A percentile compares a stretch with the other conserved stretches of the same genome.
Conservation (phyloP, 169 alveolate genomes). For the Cryptosporidium ryanae region DNA sequence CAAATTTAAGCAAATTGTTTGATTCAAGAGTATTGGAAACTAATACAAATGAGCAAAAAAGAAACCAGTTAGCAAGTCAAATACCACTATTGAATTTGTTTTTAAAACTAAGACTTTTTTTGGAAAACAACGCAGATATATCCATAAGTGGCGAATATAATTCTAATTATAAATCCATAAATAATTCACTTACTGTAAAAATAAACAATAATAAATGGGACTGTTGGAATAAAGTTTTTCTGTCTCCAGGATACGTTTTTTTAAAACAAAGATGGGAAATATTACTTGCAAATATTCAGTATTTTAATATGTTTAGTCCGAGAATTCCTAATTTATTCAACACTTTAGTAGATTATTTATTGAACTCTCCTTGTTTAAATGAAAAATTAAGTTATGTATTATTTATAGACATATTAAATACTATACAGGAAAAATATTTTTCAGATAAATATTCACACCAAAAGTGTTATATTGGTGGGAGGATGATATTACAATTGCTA, state of each 20-base stretch:
- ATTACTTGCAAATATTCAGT: slow-evolving; percentile 26
- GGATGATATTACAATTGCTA: slow-evolving; percentile 37
- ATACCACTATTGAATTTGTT: slow-evolving; percentile 23
- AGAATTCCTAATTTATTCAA: slow-evolving; percentile 31
- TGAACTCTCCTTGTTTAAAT: slow-evolving; percentile 11
- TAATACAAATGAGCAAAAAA: slow-evolving; percentile 16
- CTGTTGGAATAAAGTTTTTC: slow-evolving; percentile 39
- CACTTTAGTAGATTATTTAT: slow-evolving; percentile 5
- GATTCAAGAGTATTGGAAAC: slow-evolving; percentile 26
- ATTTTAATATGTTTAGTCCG: slow-evolving; percentile 39
- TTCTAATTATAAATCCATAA: background rate
- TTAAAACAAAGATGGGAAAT: slow-evolving; percentile 37
- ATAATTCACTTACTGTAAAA: background rate
- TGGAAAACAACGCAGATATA: slow-evolving; percentile 16
- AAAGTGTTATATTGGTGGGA: slow-evolving; percentile 50
- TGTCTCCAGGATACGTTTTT: slow-evolving; percentile 30
- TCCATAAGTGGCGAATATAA: slow-evolving; percentile 2
- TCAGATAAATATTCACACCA: slow-evolving; percentile 17
- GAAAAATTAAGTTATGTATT: background rate
- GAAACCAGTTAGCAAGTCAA: slow-evolving; percentile 20
- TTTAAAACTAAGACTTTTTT: slow-evolving; percentile 34
- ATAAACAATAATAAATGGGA: slow-evolving; percentile 30
- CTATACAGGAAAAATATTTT: slow-evolving; percentile 42
- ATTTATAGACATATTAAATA: slow-evolving; percentile 1
- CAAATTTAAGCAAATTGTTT: slow-evolving; percentile 21